These are phyloP conservation scores for Hymenoscyphus scutula DNA, from an alignment of 2,329 filamentous ascomycete genomes.

Conservation along the genomic window DNA sequence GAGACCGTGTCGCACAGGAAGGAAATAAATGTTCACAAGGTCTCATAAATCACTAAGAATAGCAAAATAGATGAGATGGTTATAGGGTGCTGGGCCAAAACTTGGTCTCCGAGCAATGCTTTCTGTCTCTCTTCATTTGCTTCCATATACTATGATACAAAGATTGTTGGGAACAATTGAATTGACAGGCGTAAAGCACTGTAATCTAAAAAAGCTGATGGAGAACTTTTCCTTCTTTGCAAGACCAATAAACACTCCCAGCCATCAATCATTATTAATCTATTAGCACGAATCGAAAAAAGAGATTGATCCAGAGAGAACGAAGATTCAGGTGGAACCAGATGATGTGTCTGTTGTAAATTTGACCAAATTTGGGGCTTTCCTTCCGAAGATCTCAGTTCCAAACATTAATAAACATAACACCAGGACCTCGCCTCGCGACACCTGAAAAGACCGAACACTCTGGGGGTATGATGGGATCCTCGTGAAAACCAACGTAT, in stretches of 20 bases:
- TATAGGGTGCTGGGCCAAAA: slow-evolving; percentile 26
- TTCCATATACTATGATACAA: slow-evolving; percentile 10
- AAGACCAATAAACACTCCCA: slow-evolving; percentile 30
- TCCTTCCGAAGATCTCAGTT: not conserved
- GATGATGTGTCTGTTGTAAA: slow-evolving; percentile 21
- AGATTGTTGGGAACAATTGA: slow-evolving; percentile 11
- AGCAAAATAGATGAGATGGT: not conserved
- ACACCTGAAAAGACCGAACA: slow-evolving; percentile 39
- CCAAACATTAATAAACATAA: slow-evolving; percentile 11
- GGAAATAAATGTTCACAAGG: not conserved
- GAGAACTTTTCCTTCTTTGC: slow-evolving; percentile 6
- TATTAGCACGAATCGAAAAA: slow-evolving; percentile 16
- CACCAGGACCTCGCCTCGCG: slow-evolving; percentile 20
- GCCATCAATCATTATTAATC: slow-evolving; percentile 24
- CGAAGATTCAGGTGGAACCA: slow-evolving; percentile 19
- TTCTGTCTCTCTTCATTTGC: slow-evolving; percentile 20
- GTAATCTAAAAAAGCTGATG: slow-evolving; percentile 4
- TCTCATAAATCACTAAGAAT: not conserved
- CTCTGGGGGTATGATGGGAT: slow-evolving; percentile 38
- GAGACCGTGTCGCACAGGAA: not conserved
- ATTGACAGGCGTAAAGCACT: slow-evolving; percentile 14
- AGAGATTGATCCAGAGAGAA: not conserved
- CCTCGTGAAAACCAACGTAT: slow-evolving; percentile 30
- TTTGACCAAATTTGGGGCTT: slow-evolving; percentile 5
- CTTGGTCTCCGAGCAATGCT: slow-evolving; percentile 30